Evolutionary conservation across 495 filamentous ascomycete genomes (phyloP), one percentile per base, ranked within the genome.

Genomic region (Aspergillus haitiensis): DNA sequence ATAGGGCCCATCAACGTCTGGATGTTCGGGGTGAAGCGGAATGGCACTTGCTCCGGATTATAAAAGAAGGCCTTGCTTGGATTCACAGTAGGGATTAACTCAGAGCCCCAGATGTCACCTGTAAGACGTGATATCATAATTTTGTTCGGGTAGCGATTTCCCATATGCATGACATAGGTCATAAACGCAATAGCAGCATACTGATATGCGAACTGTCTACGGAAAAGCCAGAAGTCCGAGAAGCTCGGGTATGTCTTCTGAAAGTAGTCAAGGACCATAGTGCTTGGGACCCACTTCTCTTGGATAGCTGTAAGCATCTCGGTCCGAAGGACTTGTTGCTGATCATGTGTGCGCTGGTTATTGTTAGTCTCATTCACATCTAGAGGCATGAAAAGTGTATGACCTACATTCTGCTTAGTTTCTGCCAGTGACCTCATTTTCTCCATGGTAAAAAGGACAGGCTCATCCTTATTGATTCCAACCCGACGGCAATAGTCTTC

Each of bases 121-220:
- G 89, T 91, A 27, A 83, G 86, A 34, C 95, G 87, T 39, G 93
- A 89, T 63, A 99, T 92, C 71, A 88, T 86, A 67, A 98, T 86
- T 78, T 98, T 98, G 74, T 93, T 90, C 5, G 95, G 95, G 66
- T 91, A 97, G 56, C 95, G 90, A 66, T 88, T 88, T 71, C 89
- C 88, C 82, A 98, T 97, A 78, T 91, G 91, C 77, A 99, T 89
- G 60, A 95, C 88, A 70, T 97, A 98, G 37, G 95, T 99, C 89
- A 99, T 96, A 78, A 98, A 99, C 11, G 93, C 96, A 56, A 97
- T 82, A 2, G 92, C 87, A n/a, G 94, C 92, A 50, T 96, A 86
- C 74, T 98, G 94, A 75, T 97, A 97, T 33, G 90, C 87, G 73
- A 98, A 97, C 57, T 96, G 92, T 50, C 92, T 86, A 45, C 93